Evolutionary conservation across 768 basidiomycete genomes (phyloP).

Genomic region (Leccinellum luteum): DNA sequence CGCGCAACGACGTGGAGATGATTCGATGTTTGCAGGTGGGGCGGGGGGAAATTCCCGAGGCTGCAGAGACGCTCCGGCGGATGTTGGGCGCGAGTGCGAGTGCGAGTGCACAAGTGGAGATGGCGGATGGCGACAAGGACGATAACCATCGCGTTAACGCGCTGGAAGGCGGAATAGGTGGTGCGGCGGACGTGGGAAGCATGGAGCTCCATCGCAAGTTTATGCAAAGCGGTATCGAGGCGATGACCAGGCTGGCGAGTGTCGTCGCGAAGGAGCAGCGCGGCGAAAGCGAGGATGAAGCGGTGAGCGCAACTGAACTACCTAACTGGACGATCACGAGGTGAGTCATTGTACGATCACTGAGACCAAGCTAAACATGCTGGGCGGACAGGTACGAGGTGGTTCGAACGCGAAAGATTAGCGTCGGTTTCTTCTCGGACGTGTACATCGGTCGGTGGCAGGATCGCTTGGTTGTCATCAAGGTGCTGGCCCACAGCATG

Average conservation of each 20-base stretch:
- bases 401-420: constrained; percentile 64
- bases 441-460: constrained; percentile 80
- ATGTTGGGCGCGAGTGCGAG: constrained; percentile 1
- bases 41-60: constrained; percentile 23
- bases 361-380: background rate
- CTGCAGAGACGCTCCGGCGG: constrained; percentile 22
- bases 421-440: constrained; percentile 72
- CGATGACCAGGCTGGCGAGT: constrained; percentile 59
- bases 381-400: constrained; percentile 59
- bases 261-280: constrained; percentile 2
- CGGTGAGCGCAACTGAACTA: constrained; percentile 29
- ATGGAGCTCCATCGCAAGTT: constrained; percentile 53
- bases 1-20: constrained; percentile 19
- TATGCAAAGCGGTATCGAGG: constrained; percentile 70
- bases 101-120: background rate
- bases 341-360: constrained; percentile 27
- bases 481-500: constrained; percentile 62
- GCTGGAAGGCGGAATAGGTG: background rate
- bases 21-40: constrained; percentile 23
- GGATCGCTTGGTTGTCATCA: constrained; percentile 63
- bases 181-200: background rate
- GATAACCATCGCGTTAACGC: background rate
- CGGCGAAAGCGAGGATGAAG: background rate
- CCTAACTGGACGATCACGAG: constrained; percentile 79
- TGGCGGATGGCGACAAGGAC: background rate